A percentile compares a stretch with the other conserved stretches of the same genome.
These are phyloP conservation scores for Nevesoporus exiguus DNA, from an alignment of 768 basidiomycete genomes.

Conservation along the genomic window DNA sequence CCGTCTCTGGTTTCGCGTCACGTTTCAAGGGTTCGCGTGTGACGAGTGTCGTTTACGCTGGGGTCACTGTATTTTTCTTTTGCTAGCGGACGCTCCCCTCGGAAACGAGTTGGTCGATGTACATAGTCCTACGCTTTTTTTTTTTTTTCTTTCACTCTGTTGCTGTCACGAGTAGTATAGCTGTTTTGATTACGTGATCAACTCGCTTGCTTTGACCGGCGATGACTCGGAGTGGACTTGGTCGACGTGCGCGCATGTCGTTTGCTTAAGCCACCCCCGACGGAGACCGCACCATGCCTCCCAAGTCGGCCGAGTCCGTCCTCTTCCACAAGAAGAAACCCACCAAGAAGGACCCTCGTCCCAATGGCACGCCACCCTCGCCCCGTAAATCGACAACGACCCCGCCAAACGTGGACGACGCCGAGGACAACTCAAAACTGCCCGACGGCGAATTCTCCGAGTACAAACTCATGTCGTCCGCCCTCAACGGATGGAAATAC, in stretches of 20 bases:
- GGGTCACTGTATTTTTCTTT: slow-evolving; percentile 24
- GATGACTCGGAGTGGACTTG: too few species aligned
- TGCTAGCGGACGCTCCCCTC: slow-evolving; percentile 24
- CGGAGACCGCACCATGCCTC: slow-evolving; percentile 29
- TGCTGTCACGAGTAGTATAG: slow-evolving; percentile 9
- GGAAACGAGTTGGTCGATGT: slow-evolving; percentile 24
- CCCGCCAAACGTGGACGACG: slow-evolving; percentile 39
- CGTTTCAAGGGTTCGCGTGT: slow-evolving; percentile 15
- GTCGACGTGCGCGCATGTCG: slow-evolving; percentile 6
- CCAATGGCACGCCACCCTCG: slow-evolving; percentile 19
- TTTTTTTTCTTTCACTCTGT: slow-evolving; percentile 8
- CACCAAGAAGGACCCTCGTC: slow-evolving; percentile 24
- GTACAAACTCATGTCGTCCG: slow-evolving; percentile 74
- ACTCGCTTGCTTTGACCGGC: slow-evolving; percentile 4
- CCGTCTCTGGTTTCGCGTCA: slow-evolving; percentile 2
- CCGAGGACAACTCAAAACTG: slow-evolving; percentile 51
- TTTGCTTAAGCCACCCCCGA: background rate
- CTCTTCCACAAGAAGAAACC: slow-evolving; percentile 69
- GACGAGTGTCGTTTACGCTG: slow-evolving; percentile 19
- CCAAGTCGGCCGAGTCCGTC: slow-evolving; percentile 41
- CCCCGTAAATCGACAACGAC: slow-evolving; percentile 38
- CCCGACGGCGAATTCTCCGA: slow-evolving; percentile 71
- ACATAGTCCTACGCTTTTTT: slow-evolving; percentile 25
- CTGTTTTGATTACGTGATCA: slow-evolving; percentile 26
- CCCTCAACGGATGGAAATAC: slow-evolving; percentile 85